Percentiles rank a stretch among this genome's conserved stretches.
Evolutionary conservation across 371 early-diverging fungal genomes (phyloP).

Genomic region (Rhizopus arrhizus): DNA sequence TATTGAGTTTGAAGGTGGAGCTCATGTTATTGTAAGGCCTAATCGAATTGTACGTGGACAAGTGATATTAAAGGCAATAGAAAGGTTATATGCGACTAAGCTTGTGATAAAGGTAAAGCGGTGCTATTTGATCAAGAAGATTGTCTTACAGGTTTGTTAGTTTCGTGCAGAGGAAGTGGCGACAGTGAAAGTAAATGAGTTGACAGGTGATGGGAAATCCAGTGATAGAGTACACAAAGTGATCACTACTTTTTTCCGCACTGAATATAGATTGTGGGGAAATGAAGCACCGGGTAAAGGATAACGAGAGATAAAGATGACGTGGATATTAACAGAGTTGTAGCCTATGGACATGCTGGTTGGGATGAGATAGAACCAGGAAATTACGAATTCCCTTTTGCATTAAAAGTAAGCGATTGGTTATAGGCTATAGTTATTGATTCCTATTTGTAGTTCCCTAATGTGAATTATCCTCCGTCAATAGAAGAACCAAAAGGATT

Average conservation of each 20-base stretch:
- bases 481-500: slow-evolving; percentile 53
- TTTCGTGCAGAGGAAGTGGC: slow-evolving; percentile 52
- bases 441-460: slow-evolving; percentile 39
- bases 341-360: slow-evolving; percentile 51
- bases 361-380: slow-evolving; percentile 62
- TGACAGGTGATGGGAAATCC: slow-evolving; percentile 23
- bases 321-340: not conserved
- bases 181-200: slow-evolving; percentile 24
- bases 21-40: slow-evolving; percentile 51
- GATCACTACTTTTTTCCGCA: slow-evolving; percentile 46
- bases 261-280: slow-evolving; percentile 41
- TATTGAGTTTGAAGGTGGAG: slow-evolving; percentile 54
- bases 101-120: slow-evolving; percentile 43
- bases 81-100: slow-evolving; percentile 34
- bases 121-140: not conserved
- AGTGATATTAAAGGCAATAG: slow-evolving; percentile 33
- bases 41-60: slow-evolving; percentile 39
- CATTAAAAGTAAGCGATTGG: slow-evolving; percentile 50
- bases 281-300: slow-evolving; percentile 32
- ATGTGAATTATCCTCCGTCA: slow-evolving; percentile 55
- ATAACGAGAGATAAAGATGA: too few species aligned
- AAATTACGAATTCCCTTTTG: slow-evolving; percentile 59
- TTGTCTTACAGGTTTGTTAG: slow-evolving; percentile 18
- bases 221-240: slow-evolving; percentile 33
- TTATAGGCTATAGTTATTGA: not conserved